phyloP scores from a whole-genome alignment of 2,329 filamentous ascomycete genomes.

The Neofusicoccum cordaticola region DNA sequence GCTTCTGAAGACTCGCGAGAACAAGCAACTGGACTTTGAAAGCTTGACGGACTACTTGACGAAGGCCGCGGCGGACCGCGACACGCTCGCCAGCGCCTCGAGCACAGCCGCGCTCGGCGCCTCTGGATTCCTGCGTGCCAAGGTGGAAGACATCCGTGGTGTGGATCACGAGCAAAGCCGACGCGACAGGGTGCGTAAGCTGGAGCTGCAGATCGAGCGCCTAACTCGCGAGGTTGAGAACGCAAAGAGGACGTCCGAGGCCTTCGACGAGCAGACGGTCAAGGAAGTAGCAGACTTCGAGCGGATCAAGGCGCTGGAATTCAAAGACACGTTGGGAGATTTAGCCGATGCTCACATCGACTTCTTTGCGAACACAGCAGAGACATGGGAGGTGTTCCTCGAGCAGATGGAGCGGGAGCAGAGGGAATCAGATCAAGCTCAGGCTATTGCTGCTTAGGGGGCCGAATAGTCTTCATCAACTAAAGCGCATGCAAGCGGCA shows the following conservation, averaged over 20 bases:
- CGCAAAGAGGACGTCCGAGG: conserved; percentile 80
- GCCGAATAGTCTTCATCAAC: background rate
- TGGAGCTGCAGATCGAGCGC: conserved; percentile 90
- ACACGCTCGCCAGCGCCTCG: conserved; percentile 68
- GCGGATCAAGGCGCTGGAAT: conserved; percentile 90
- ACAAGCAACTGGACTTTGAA: conserved; percentile 97
- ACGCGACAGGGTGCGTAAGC: conserved; percentile 80
- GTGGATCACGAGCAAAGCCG: conserved; percentile 93
- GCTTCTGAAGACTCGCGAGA: conserved; percentile 88
- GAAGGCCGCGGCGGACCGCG: conserved; percentile 83
- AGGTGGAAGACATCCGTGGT: conserved; percentile 93
- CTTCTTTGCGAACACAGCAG: conserved; percentile 77
- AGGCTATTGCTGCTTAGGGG: background rate
- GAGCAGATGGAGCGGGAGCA: conserved; percentile 74
- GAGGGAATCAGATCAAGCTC: background rate
- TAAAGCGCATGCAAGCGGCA: background rate
- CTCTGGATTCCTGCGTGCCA: conserved; percentile 84
- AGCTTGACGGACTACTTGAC: conserved; percentile 92
- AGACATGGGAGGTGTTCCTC: conserved; percentile 88
- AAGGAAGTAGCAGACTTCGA: conserved; percentile 93
- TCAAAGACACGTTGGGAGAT: conserved; percentile 79
- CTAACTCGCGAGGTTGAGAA: conserved; percentile 82
- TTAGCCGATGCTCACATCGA: conserved; percentile 81
- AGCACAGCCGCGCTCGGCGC: conserved; percentile 64
- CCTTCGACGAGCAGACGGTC: conserved; percentile 95